Base-by-base conservation (phyloP, 1,139 yeast genomes). In the Ogataea hybrid region DNA sequence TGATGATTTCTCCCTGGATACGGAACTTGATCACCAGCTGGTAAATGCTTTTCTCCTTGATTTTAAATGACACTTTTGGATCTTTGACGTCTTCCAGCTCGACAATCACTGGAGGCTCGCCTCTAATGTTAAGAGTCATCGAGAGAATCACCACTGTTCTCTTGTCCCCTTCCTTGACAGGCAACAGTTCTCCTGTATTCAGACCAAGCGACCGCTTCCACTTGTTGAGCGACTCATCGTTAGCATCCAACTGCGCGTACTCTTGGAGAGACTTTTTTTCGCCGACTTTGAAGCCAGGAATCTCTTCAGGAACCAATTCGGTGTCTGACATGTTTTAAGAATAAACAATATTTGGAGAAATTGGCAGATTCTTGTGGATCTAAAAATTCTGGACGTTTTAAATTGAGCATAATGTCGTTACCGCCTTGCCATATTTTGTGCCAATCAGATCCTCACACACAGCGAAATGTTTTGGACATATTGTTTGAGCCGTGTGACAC, bases 181-280 rank as follows among this genome's bases (percentile, higher is more conserved):
- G 88, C 47, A 82, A 70, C 6, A 69, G 60, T 28, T 81, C 77
- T 6, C 78, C 71, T 4, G 73, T 61, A 47, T 69, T 71, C 48
- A 89, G 70, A 1, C 97, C 97, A 31, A 90, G 70, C 1, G 95
- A 84, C 44, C 83, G 88, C 66, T 90, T 90, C 97, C 97, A 90
- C 63, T 86, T 87, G 51, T 85, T 87, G 53, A 90, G 71, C 32
- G 95, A 84, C 64, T 87, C 96, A 61, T 89, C 97, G 54, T 88
- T 87, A 6, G 94, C 94, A 61, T 89, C 97, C 53, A 89, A 65
- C 48, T 81, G 76, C 48, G 85, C 78, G 65, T 89, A 89, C 62
- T 89, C 96, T 39, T 79, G 90, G 43, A 89, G 75, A 27, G 95
- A 85, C 62, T 88, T 88, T 70, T 88, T 88, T 50, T 84, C 92